Evolutionary conservation across 2,329 filamentous ascomycete genomes (phyloP), one percentile per base, ranked within the genome.

Genomic region (Botrytis porri): DNA sequence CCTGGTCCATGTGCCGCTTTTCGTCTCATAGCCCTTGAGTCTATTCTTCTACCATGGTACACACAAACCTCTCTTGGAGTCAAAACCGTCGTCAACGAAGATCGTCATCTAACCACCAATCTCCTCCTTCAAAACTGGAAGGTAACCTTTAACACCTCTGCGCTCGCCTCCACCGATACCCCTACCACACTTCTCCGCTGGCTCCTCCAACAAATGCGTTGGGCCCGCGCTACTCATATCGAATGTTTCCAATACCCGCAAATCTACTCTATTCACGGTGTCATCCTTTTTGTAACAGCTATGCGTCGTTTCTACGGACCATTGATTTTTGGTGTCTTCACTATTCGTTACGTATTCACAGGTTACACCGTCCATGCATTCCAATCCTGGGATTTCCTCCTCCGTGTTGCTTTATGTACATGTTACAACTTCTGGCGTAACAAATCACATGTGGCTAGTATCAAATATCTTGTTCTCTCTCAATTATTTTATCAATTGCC

Each of bases 171-270:
- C 59, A 83, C 82, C n/a, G 82, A 83, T 48, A 81, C 81, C 1
- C 82, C 82, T 4, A 79, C 78, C 9, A 82, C 80, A 0, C 70
- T 82, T 9, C 76, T 78, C 22, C 76, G 80, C 22, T 82, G 81
- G 81, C 75, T 82, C 18, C 77, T 81, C 18, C 82, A 83, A 71
- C 81, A 83, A 75, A 80, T 82, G 35, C 79, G 81, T 62, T 83
- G 81, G 75, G 75, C 75, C 8, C 79, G 82, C 69, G 80, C 82
- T 22, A 78, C 78, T 1, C 80, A 82, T 72, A 82, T 83, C 64
- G 82, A 83, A 75, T 80, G 79, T 18, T 80, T 82, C 67, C 79
- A 80, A 63, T 79, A 81, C 29, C 81, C 81, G 1, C 76, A 77
- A 64, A 76, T 82, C 29, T 83, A 83, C 75, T 74, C 80, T 18